These are phyloP conservation scores for Plasmodium relictum DNA, from an alignment of 169 alveolate species.

Conservation along the genomic window DNA sequence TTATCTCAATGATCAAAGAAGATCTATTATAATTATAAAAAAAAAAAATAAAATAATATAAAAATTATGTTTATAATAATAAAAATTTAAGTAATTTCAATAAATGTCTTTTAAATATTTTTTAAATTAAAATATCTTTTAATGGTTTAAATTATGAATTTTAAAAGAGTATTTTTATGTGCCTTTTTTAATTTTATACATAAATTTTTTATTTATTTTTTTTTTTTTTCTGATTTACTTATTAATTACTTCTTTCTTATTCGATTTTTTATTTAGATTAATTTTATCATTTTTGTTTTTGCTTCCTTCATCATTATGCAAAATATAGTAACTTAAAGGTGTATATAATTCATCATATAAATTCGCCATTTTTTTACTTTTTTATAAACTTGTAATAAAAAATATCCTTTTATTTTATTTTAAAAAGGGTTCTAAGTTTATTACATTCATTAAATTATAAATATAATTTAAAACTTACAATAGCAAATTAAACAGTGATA, in stretches of 20 bases:
- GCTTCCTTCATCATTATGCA: constrained; percentile 77
- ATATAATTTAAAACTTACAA: too few species aligned
- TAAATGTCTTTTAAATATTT: too few species aligned
- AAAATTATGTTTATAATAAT: neutral
- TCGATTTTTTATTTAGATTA: constrained; percentile 49
- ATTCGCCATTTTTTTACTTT: constrained; percentile 65
- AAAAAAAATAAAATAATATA: neutral
- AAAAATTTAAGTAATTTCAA: too few species aligned
- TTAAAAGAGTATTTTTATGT: neutral
- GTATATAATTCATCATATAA: constrained; percentile 66
- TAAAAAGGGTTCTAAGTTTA: too few species aligned
- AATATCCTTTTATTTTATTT: too few species aligned
- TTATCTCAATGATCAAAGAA: constrained; percentile 88
- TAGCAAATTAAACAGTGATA: too few species aligned
- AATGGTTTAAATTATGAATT: too few species aligned
- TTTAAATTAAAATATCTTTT: too few species aligned
- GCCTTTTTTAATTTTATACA: neutral
- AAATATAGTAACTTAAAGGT: constrained; percentile 67
- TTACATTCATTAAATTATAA: too few species aligned
- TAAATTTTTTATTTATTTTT: constrained; percentile 7
- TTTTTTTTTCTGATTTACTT: constrained; percentile 56
- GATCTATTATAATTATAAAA: constrained; percentile 81
- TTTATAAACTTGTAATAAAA: too few species aligned
- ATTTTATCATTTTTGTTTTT: constrained; percentile 17
- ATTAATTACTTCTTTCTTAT: constrained; percentile 75